Conservation (phyloP, 2,329 filamentous ascomycete species). For the Cryphonectria carpinicola region DNA sequence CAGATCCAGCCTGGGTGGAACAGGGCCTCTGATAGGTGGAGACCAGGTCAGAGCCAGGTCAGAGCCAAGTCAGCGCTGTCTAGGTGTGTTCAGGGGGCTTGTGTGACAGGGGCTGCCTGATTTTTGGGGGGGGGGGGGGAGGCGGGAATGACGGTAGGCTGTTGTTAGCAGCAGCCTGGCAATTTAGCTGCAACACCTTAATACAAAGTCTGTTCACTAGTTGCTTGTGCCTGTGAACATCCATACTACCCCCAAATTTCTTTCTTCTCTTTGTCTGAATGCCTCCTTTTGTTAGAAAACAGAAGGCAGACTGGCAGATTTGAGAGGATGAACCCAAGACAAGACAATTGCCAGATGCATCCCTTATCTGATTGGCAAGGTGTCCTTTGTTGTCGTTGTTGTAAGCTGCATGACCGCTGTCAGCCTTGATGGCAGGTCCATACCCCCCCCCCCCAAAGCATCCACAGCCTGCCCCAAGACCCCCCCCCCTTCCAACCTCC, state of each 20-base stretch:
- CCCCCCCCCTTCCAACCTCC: background rate
- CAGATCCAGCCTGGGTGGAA: slow-evolving; percentile 11
- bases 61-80: slow-evolving; percentile 6
- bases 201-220: background rate
- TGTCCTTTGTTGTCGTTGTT: background rate
- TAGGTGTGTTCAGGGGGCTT: background rate
- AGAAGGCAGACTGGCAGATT: background rate
- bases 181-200: background rate
- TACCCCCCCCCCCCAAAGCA: too few relatives aligned
- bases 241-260: background rate
- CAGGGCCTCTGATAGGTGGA: slow-evolving; percentile 4
- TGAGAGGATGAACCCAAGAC: background rate
- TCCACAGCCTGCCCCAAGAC: background rate
- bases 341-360: background rate
- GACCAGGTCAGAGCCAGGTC: slow-evolving; percentile 5
- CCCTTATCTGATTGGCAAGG: background rate
- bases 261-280: slow-evolving; percentile 4
- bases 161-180: slow-evolving; percentile 1
- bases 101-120: background rate
- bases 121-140: too few relatives aligned
- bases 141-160: too few relatives aligned
- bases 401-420: background rate
- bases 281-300: background rate
- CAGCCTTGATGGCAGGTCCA: background rate
- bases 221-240: background rate